A percentile compares a stretch with the other conserved stretches of the same genome.
These are phyloP conservation scores for Pseudonectria buxi DNA, from an alignment of 2,329 filamentous ascomycete species.

Conservation along the genomic window DNA sequence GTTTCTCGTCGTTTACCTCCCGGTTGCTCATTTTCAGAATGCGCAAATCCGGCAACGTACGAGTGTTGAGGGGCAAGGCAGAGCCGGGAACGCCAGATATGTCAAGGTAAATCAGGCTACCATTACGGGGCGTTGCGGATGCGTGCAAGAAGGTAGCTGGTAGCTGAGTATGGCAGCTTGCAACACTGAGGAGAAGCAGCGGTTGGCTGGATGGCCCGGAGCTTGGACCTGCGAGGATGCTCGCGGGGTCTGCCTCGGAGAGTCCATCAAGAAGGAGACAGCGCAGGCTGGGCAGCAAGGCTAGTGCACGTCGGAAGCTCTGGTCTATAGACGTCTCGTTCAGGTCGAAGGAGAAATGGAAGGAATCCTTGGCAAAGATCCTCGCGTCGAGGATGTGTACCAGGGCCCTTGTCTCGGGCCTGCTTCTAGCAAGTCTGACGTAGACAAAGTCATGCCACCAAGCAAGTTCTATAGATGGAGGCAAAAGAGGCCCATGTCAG, in stretches of 20 bases:
- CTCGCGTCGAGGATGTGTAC: constrained; percentile 44
- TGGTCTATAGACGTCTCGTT: constrained; percentile 28
- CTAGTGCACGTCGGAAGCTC: constrained; percentile 32
- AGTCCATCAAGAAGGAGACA: constrained; percentile 44
- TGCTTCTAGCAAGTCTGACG: constrained; percentile 27
- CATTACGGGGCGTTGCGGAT: constrained; percentile 25
- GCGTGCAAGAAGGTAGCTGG: constrained; percentile 32
- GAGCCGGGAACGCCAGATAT: constrained; percentile 44
- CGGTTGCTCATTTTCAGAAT: constrained; percentile 45
- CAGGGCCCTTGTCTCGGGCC: constrained; percentile 34
- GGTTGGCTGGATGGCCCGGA: constrained; percentile 1
- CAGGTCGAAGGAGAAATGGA: constrained; percentile 35
- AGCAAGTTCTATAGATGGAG: constrained; percentile 32
- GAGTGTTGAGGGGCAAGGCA: constrained; percentile 28
- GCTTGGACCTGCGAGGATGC: constrained; percentile 21
- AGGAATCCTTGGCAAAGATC: constrained; percentile 31
- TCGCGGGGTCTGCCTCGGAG: constrained; percentile 35
- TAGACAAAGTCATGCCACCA: constrained; percentile 45
- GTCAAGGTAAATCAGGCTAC: constrained; percentile 44
- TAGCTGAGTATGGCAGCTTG: constrained; percentile 33
- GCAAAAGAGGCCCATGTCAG: constrained; percentile 6
- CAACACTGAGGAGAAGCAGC: constrained; percentile 37
- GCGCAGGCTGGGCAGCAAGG: constrained; percentile 36
- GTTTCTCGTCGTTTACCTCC: constrained; percentile 36
- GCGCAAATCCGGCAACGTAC: constrained; percentile 39